These are phyloP conservation scores for Austroboletus novae-zelandiae DNA, from an alignment of 1,284 basidiomycete genomes.

Conservation along the genomic window DNA sequence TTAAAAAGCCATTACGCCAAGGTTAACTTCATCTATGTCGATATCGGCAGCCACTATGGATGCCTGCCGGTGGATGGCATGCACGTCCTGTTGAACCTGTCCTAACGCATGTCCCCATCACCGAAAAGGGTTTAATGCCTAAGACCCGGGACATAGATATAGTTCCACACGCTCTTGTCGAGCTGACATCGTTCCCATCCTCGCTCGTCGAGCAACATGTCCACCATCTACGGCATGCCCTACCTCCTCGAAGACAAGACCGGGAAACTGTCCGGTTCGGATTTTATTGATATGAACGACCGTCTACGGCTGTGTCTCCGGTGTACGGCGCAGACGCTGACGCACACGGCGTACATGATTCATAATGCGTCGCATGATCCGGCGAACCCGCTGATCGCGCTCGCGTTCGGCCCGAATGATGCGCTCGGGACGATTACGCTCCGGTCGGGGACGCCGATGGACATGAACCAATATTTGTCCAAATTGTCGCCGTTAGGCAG, in stretches of 20 bases:
- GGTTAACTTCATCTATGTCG: constrained; percentile 10
- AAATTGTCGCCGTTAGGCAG: constrained; percentile 41
- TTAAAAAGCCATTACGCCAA: constrained; percentile 9
- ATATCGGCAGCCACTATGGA: constrained; percentile 10
- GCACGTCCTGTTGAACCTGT: constrained; percentile 8
- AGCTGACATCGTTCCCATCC: constrained; percentile 2
- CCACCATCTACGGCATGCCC: constrained; percentile 50
- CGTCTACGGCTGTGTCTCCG: constrained; percentile 52
- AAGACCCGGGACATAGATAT: constrained; percentile 23
- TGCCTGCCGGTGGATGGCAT: constrained; percentile 17
- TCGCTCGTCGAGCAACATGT: constrained; percentile 10
- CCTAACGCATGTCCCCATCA: constrained; percentile 11
- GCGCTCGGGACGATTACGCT: constrained; percentile 52
- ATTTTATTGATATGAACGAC: constrained; percentile 61
- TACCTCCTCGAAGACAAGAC: constrained; percentile 63
- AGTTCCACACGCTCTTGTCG: constrained; percentile 5
- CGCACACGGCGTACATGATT: constrained; percentile 50
- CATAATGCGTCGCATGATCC: constrained; percentile 39
- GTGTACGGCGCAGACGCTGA: constrained; percentile 42
- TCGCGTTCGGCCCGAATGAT: constrained; percentile 50
- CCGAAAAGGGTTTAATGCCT: constrained; percentile 25
- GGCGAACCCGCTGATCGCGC: constrained; percentile 41
- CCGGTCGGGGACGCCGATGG: constrained; percentile 35
- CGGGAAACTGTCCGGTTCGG: constrained; percentile 49
- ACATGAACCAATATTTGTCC: constrained; percentile 52